A percentile compares a stretch with the other conserved stretches of the same genome.
Conservation (phyloP, 305 asterid genomes). For the Solanum hybrid region DNA sequence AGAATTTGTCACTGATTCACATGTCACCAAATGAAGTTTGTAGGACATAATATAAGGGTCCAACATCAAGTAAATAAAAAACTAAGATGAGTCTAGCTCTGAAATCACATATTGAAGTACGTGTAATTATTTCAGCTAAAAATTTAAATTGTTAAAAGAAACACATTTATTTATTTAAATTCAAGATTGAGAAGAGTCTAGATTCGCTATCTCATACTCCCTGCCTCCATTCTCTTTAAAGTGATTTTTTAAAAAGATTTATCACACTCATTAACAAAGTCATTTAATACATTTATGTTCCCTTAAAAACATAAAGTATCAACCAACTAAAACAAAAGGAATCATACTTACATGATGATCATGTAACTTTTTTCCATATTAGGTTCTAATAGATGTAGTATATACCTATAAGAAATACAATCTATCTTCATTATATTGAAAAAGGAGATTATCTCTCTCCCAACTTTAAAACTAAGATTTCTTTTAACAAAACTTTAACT, state of each 20-base stretch:
- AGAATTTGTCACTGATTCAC: not conserved
- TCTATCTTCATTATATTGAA: not conserved
- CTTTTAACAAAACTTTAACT: not conserved
- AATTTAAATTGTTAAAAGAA: too few species aligned
- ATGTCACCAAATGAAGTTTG: not conserved
- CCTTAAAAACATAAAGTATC: not conserved
- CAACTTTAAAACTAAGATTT: not conserved
- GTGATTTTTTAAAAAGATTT: too few species aligned
- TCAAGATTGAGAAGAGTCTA: not conserved
- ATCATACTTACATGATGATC: not conserved
- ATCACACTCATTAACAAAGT: too few species aligned
- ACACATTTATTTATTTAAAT: too few species aligned
- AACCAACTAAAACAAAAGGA: not conserved
- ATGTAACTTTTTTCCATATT: not conserved
- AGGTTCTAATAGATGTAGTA: not conserved
- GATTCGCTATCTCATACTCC: not conserved
- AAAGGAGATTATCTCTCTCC: not conserved
- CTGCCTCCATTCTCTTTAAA: not conserved
- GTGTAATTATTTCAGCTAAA: not conserved
- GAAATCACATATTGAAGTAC: not conserved
- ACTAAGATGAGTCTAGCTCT: not conserved
- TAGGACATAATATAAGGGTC: not conserved
- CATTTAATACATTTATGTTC: not conserved
- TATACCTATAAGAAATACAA: not conserved
- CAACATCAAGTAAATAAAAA: too few species aligned